phyloP scores from a whole-genome alignment of 495 filamentous ascomycete species.

The Hyaloscypha variabilis region DNA sequence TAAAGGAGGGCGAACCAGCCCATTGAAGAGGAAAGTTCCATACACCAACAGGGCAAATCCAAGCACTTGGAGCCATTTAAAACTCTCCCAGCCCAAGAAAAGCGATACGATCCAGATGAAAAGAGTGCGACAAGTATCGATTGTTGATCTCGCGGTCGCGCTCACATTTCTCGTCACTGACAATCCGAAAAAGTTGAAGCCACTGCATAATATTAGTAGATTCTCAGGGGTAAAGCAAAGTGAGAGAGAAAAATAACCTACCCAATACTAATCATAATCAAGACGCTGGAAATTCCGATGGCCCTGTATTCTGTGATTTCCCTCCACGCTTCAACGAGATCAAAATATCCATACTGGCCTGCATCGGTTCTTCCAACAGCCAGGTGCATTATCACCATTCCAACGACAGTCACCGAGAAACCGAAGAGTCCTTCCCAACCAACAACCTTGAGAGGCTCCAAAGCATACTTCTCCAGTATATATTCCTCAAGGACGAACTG shows the following conservation, averaged over 20 bases:
- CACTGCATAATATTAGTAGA: constrained; percentile 47
- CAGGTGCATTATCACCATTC: constrained; percentile 79
- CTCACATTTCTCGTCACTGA: constrained; percentile 86
- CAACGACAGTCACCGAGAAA: constrained; percentile 77
- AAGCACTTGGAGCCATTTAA: constrained; percentile 95
- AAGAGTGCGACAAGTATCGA: constrained; percentile 95
- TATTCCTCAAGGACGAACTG: constrained; percentile 97
- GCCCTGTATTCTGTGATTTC: constrained; percentile 71
- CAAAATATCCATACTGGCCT: constrained; percentile 84
- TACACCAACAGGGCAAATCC: constrained; percentile 92
- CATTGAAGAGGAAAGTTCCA: constrained; percentile 97
- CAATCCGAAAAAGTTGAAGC: constrained; percentile 98
- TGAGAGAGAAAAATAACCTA: constrained; percentile 46
- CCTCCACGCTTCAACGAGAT: constrained; percentile 79
- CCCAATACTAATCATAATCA: constrained; percentile 98
- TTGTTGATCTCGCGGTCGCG: constrained; percentile 90
- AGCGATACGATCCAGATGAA: constrained; percentile 98
- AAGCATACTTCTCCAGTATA: constrained; percentile 84
- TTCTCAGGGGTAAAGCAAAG: constrained; percentile 7
- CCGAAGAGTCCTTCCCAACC: constrained; percentile 97
- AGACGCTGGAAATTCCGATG: constrained; percentile 72
- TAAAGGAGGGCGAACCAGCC: constrained; percentile 81
- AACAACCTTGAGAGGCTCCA: constrained; percentile 88
- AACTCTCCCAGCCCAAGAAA: constrained; percentile 92
- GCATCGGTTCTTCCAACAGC: constrained; percentile 71